Conservation (phyloP, 2,329 filamentous ascomycete species). For the Fragosphaeria purpurea region DNA sequence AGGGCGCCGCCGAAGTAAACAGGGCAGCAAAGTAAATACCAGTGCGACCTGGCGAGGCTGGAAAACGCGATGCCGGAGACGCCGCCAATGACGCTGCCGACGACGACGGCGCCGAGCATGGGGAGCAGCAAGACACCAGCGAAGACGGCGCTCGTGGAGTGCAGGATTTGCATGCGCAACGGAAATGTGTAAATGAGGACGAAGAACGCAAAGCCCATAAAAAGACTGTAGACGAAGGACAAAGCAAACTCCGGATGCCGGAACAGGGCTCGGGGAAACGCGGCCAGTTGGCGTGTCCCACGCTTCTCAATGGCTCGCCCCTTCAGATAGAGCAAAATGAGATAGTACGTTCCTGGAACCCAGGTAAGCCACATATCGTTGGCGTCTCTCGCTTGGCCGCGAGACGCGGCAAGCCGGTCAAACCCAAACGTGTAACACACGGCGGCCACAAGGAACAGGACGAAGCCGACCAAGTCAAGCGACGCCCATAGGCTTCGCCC, state of each 20-base stretch:
- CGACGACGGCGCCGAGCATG: constrained; percentile 38
- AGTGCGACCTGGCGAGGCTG: too few relatives aligned
- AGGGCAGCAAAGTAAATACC: too few relatives aligned
- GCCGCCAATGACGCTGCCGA: constrained; percentile 34
- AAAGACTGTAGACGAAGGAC: constrained; percentile 33
- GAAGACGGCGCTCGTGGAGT: constrained; percentile 33
- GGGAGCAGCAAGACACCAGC: constrained; percentile 43
- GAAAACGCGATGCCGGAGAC: constrained; percentile 15
- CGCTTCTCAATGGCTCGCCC: constrained; percentile 21
- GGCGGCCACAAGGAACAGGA: constrained; percentile 42
- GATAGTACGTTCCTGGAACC: too few relatives aligned
- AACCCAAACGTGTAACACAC: constrained; percentile 49
- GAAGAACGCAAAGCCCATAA: constrained; percentile 41
- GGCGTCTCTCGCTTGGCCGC: too few relatives aligned
- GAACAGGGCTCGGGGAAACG: constrained; percentile 39
- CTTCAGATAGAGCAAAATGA: constrained; percentile 28
- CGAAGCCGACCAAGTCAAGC: constrained; percentile 43
- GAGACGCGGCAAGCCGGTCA: constrained; percentile 21
- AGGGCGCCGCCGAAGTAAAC: constrained; percentile 20
- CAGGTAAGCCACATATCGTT: too few relatives aligned
- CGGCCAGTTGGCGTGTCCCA: constrained; percentile 26
- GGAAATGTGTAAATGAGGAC: constrained; percentile 40
- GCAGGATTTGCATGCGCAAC: constrained; percentile 37
- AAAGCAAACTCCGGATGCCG: constrained; percentile 35
- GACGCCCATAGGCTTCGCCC: constrained; percentile 35